phyloP scores from a whole-genome alignment of 495 filamentous ascomycete genomes.

The Trichocladium uniseriatum region DNA sequence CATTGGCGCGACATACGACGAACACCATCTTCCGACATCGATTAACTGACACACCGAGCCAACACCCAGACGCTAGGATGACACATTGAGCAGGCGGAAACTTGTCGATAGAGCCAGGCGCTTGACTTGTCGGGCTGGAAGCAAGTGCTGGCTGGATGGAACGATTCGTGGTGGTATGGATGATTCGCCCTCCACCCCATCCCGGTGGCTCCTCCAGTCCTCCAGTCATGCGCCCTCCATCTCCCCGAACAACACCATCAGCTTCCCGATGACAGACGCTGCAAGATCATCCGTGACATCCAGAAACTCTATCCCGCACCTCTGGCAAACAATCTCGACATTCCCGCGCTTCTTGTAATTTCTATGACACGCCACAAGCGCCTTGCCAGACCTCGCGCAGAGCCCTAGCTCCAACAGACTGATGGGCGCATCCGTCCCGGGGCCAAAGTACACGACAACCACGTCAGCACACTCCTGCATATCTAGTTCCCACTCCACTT shows the following conservation, averaged over 20 bases:
- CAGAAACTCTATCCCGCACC: conserved; percentile 30
- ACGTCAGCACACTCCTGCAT: conserved; percentile 44
- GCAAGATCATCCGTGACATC: conserved; percentile 23
- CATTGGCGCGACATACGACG: too few species aligned
- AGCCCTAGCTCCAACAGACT: conserved; percentile 32
- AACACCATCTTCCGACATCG: too few species aligned
- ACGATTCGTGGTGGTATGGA: too few species aligned
- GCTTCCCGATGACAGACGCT: neutral
- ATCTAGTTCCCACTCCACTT: conserved; percentile 52
- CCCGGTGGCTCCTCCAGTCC: too few species aligned
- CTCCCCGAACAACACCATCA: neutral
- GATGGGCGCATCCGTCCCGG: conserved; percentile 23
- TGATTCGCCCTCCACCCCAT: too few species aligned
- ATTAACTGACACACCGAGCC: too few species aligned
- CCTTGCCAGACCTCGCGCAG: conserved; percentile 35
- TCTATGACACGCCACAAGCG: conserved; percentile 42
- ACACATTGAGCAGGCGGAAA: too few species aligned
- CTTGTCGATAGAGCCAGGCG: too few species aligned
- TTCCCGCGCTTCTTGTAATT: conserved; percentile 47
- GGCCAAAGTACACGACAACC: conserved; percentile 48
- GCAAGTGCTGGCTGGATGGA: too few species aligned
- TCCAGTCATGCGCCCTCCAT: neutral
- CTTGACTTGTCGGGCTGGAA: too few species aligned
- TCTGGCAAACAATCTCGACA: conserved; percentile 44
- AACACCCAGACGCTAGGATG: too few species aligned